Evolutionary conservation across 257 asterid species (phyloP).

Genomic region (Catharanthus roseus): DNA sequence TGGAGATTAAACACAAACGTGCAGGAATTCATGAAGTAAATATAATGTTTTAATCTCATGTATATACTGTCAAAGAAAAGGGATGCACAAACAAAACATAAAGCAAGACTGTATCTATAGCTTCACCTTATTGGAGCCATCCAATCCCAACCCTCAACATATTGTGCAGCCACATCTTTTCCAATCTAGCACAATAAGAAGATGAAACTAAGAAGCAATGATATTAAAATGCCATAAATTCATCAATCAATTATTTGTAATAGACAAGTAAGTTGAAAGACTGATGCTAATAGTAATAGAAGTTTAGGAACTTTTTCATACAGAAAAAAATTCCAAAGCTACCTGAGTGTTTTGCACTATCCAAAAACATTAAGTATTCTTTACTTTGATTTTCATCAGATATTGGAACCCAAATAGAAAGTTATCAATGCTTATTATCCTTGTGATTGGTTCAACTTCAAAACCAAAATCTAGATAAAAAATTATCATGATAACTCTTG

Average conservation of each 20-base stretch:
- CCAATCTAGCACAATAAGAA: slow-evolving; percentile 59
- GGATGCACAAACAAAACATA: too few species aligned
- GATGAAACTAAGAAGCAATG: background rate
- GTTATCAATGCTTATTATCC: background rate
- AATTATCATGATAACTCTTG: background rate
- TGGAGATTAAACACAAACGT: background rate
- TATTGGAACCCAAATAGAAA: too few species aligned
- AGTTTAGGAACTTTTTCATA: too few species aligned
- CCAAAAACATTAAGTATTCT: background rate
- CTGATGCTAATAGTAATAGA: too few species aligned
- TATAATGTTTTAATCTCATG: background rate
- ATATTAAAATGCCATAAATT: background rate
- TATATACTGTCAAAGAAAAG: background rate
- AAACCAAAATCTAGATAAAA: background rate
- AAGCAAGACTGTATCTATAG: background rate
- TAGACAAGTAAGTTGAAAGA: background rate
- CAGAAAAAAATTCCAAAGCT: too few species aligned
- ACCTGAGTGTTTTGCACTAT: background rate
- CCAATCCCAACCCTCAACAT: slow-evolving; percentile 99
- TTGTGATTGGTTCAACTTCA: background rate
- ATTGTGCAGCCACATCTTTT: slow-evolving; percentile 92
- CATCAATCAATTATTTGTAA: background rate
- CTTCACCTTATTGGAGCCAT: slow-evolving; percentile 86
- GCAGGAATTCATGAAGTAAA: background rate
- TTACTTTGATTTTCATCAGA: background rate